Evolutionary conservation across 306 rosid genomes (phyloP).

Genomic region (Prunus davidiana): DNA sequence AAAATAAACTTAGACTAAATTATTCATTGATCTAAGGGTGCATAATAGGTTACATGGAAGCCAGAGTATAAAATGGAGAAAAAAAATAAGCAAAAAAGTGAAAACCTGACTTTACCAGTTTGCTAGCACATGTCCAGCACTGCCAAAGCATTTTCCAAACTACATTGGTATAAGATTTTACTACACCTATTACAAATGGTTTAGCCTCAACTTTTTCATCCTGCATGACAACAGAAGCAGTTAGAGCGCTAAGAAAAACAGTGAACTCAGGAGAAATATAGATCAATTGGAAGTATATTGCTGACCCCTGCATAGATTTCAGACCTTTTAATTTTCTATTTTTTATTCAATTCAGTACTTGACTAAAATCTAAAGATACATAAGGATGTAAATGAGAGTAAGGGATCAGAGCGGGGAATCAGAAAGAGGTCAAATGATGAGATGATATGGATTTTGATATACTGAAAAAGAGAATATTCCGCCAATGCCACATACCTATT

Average conservation of each 20-base stretch:
- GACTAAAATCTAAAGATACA: not conserved
- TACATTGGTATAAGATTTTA: not conserved
- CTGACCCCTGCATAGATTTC: not conserved
- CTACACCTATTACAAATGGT: not conserved
- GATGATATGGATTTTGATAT: not conserved
- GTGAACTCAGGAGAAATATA: not conserved
- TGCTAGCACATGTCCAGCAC: not conserved
- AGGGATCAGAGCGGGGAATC: not conserved
- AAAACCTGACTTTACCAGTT: not conserved
- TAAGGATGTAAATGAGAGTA: not conserved
- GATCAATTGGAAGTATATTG: not conserved
- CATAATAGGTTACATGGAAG: not conserved
- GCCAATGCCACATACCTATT: not conserved
- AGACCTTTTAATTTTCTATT: not conserved
- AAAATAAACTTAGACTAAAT: not conserved
- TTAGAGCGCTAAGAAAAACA: not conserved
- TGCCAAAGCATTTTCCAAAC: not conserved
- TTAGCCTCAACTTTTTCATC: constrained; percentile 6
- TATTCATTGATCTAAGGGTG: not conserved
- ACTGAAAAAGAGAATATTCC: not conserved
- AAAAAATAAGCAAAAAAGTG: not conserved
- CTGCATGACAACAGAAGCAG: constrained; percentile 17
- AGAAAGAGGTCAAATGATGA: not conserved
- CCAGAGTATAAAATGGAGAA: not conserved
- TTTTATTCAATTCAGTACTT: not conserved